Evolutionary conservation across 2,329 filamentous ascomycete genomes (phyloP), one percentile per base, ranked within the genome.

Genomic region (Neodidymelliopsis sp.): DNA sequence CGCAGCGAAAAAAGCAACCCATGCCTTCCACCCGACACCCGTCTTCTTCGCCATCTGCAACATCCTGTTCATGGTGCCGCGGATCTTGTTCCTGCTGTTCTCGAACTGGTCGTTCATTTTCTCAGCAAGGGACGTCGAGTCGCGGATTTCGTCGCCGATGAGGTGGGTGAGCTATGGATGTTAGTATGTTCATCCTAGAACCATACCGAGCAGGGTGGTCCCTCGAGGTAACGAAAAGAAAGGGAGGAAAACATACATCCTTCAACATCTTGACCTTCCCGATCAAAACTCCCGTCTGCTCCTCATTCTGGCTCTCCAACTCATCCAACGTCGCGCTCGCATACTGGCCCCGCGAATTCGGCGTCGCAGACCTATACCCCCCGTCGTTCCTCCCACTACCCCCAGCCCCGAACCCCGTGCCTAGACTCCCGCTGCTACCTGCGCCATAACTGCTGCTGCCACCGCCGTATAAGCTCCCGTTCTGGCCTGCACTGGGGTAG

Each of bases 81-180:
- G 84, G 54, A 99, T 78, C 56, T 89, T 84, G 41, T 91, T 76
- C 24, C 92, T 81, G 42, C 93, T 95, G 63, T 84, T 85, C 71
- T 97, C 93, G 70, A 97, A 99, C 4, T 85, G 84, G 67, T 96
- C 90, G 74, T 97, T 97, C 87, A 99, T 96, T 75, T 91, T 93
- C 64, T 97, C 91, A 2, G 91, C 89, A 4, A 97, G 81, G 2
- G 90, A 87, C 2, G 90, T 90, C 11, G 89, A 94, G 56, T 96
- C 90, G 62, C 93, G 85, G 66, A 97, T 97, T 75, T 97, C 94
- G 68, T 95, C 90, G 57, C 94, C 94, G 60, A 99, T 99, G 4
- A 92, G 90, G 27, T 90, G 77, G 1, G 92, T 96, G 78, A 99
- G 88, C 89, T 68, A 19, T 4, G 1, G 13, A 15, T 6, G 13